Evolutionary conservation across 2,329 filamentous ascomycete species (phyloP).

Genomic region (Epichloe typhina): DNA sequence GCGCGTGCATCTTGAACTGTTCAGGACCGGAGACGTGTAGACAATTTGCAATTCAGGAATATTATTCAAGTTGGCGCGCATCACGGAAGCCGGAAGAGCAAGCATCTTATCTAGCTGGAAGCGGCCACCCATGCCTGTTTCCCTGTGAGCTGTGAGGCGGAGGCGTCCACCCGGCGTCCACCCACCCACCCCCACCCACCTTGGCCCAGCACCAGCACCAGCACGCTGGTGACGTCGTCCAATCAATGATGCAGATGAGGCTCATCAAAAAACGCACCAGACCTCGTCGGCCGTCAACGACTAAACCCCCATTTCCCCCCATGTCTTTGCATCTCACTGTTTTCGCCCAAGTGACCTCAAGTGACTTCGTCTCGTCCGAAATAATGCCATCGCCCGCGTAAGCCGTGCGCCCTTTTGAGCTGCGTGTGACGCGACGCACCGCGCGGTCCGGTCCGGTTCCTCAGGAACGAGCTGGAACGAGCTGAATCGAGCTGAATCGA

Average conservation of each 20-base stretch:
- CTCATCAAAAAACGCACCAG: background rate
- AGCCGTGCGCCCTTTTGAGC: background rate
- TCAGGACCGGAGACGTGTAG: conserved; percentile 36
- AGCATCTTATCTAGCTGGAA: no score
- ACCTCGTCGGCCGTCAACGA: background rate
- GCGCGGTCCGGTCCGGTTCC: conserved; percentile 1
- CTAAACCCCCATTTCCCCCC: background rate
- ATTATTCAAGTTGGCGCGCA: no score
- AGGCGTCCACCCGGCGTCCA: background rate
- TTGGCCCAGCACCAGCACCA: background rate
- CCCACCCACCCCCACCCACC: background rate
- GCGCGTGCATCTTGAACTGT: conserved; percentile 51
- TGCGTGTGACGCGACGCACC: background rate
- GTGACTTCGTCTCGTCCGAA: background rate
- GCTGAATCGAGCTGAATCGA: no score
- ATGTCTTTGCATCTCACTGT: no score
- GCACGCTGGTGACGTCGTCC: background rate
- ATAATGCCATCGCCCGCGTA: background rate
- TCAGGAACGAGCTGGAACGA: no score
- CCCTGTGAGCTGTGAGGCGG: background rate
- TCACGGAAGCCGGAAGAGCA: no score
- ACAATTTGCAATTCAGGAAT: background rate
- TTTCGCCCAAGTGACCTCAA: background rate
- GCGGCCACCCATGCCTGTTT: no score
- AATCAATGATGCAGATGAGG: conserved; percentile 1